Evolutionary conservation across 1,284 basidiomycete genomes (phyloP), one percentile per base, ranked within the genome.

Genomic region (Apiotrichum montevideense): DNA sequence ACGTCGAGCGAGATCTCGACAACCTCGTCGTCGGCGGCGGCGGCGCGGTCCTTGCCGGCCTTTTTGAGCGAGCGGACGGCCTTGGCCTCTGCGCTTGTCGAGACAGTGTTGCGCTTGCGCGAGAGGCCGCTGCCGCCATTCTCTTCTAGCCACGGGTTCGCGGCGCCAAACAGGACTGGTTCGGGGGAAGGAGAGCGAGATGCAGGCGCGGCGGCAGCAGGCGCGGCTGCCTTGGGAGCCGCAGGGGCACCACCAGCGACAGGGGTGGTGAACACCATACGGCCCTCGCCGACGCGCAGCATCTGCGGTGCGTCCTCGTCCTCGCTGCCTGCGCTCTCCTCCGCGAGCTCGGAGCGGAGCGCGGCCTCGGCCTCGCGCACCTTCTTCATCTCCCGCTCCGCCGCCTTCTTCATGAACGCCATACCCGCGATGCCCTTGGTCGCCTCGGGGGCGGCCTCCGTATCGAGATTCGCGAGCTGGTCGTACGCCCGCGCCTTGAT

Each of bases 331-430:
- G 76, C 77, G 8, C 75, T 77, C 15, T 70, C 74, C 10, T 65
- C 48, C 52, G 70, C 72, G 57, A 71, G 57, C 43, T 82, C 83
- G 67, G 93, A 79, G 56, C 84, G 77, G 58, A 91, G 84, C 63
- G 88, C 87, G 56, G 87, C 86, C 10, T 82, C 84, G 62, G 83
- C 81, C 55, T 80, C 80, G 57, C 85, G 79, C 0, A 83, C 83
- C 52, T 79, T 80, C 13, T 74, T 79, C 66, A 84, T 79, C 56
- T 85, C 82, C 63, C 88, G 80, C 11, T 83, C 83, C 77, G 87
- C 85, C 0, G 89, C 91, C 58, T 92, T 87, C 72, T 87, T 85
- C 93, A 96, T 96, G 75, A 96, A 96, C 77, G 93, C 93, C 92
- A 96, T 94, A 64, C 84, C 81, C 74, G 93, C 87, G 10, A 95